Base-by-base conservation (phyloP, 164 flowering plant species). In the Chloranthus sessilifolius region DNA sequence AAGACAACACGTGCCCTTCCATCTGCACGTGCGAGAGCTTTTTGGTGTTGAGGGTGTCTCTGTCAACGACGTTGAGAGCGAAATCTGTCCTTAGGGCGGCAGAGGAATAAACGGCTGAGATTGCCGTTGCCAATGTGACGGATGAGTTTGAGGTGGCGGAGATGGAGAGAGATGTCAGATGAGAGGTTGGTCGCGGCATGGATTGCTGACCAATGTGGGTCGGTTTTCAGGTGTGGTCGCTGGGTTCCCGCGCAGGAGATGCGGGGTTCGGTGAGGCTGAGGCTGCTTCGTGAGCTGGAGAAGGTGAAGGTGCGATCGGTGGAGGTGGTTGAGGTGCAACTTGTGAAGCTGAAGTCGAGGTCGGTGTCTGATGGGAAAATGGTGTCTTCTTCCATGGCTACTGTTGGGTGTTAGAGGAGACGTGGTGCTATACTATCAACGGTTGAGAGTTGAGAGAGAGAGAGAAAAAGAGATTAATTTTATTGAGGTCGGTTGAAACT, bases 11-110 rank as follows among this genome's bases (percentile, higher is more conserved):
- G 30, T 75, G 62, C 1, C 82, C 75, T 65, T 88, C 96, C 56
- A 64, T 79, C 51, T 71, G 59, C 1, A 74, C 83, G 15, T 83
- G 82, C 3, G 69, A 45, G 33, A 80, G 79, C 61, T 85, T 81
- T 47, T 78, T 79, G 14, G 52, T 4, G 9, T 73, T 62, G 4
- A 78, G 57, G 0, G 63, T 39, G 43, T 85, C 81, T 8, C 62
- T 58, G 53, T 88, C 95, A 20, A 88, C 78, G 17, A 88, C 96
- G 47, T 88, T 88, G 19, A 86, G 78, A 3, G 97, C 97, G 61
- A 81, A 89, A n/a, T n/a, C n/a, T 54, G 62, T 76, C 85, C 11
- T 76, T 64, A 38, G 85, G 74, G 8, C 75, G 81, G 55, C 95
- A 88, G 22, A 76, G 79, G 58, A 68, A 85, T 40, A 85, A 91